Conservation (phyloP, 1,284 basidiomycete species). For the Chalciporus sp. region DNA sequence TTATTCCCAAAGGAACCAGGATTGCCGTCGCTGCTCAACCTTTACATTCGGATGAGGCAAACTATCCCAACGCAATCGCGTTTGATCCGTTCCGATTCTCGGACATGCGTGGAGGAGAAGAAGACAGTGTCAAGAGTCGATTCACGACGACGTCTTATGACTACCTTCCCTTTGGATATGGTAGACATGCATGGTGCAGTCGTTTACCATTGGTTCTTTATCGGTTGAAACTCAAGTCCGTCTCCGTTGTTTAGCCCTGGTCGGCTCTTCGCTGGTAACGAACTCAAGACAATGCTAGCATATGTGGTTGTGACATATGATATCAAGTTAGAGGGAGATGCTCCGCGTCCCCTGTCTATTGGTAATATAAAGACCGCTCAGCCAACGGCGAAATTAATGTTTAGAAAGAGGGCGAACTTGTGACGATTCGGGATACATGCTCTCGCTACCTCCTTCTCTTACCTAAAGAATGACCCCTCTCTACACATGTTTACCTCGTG, state of each 20-base stretch:
- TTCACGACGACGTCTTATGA: no score
- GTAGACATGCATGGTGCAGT: neutral
- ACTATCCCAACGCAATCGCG: constrained; percentile 3
- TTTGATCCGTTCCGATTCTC: constrained; percentile 37
- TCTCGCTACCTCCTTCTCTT: no score
- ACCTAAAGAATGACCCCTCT: no score
- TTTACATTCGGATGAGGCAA: constrained; percentile 23
- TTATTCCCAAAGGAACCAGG: constrained; percentile 37
- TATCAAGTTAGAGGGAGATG: constrained; percentile 23
- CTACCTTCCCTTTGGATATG: constrained; percentile 9
- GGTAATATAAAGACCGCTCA: neutral
- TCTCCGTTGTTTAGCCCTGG: constrained; percentile 25
- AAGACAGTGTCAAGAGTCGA: neutral
- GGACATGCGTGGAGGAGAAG: constrained; percentile 14
- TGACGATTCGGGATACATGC: no score
- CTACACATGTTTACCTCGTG: no score
- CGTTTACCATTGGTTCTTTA: no score
- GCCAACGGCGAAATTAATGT: constrained; percentile 9
- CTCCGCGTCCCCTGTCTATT: constrained; percentile 18
- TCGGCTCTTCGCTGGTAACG: constrained; percentile 29
- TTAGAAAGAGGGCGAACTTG: constrained; percentile 7
- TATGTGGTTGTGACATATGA: constrained; percentile 26
- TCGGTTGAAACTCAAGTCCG: no score
- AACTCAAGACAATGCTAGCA: no score
- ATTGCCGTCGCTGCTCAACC: constrained; percentile 26